Evolutionary conservation across 2,329 filamentous ascomycete species (phyloP).

Genomic region (Penicillium sp.): DNA sequence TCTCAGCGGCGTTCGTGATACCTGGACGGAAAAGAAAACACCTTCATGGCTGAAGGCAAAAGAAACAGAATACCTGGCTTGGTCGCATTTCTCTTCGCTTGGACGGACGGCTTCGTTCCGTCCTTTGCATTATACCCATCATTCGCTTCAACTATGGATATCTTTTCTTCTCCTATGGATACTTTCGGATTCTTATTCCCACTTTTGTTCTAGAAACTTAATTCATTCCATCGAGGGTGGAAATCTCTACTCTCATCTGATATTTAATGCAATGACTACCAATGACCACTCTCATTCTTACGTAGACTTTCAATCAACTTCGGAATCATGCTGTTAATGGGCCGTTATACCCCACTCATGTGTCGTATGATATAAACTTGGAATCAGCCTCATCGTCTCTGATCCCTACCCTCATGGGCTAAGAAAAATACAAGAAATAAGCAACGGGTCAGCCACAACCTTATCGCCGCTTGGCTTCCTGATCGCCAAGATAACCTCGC

Average conservation of each 20-base stretch:
- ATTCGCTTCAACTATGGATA: slow-evolving; percentile 1
- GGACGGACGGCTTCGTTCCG: slow-evolving; percentile 12
- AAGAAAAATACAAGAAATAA: background rate
- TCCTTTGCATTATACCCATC: slow-evolving; percentile 20
- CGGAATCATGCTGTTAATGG: background rate
- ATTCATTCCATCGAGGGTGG: background rate
- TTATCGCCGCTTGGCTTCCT: background rate
- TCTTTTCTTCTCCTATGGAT: slow-evolving; percentile 5
- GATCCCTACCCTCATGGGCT: background rate
- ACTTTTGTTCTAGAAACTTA: slow-evolving; percentile 1
- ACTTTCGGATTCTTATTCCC: slow-evolving; percentile 2
- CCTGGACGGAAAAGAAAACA: slow-evolving; percentile 3
- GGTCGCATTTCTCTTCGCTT: slow-evolving; percentile 11
- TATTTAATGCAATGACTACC: slow-evolving; percentile 2
- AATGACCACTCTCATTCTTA: background rate
- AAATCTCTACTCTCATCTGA: slow-evolving; percentile 11
- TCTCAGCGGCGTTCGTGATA: slow-evolving; percentile 7
- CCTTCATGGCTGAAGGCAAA: background rate
- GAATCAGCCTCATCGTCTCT: background rate
- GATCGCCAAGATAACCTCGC: background rate
- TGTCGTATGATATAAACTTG: background rate
- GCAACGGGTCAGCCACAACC: background rate
- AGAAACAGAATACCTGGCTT: slow-evolving; percentile 5
- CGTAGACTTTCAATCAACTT: background rate
- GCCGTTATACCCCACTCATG: background rate